A percentile compares a stretch with the other conserved stretches of the same genome.
These are phyloP conservation scores for Hanseniaspora mollemarum DNA, from an alignment of 805 yeast species.

Conservation along the genomic window DNA sequence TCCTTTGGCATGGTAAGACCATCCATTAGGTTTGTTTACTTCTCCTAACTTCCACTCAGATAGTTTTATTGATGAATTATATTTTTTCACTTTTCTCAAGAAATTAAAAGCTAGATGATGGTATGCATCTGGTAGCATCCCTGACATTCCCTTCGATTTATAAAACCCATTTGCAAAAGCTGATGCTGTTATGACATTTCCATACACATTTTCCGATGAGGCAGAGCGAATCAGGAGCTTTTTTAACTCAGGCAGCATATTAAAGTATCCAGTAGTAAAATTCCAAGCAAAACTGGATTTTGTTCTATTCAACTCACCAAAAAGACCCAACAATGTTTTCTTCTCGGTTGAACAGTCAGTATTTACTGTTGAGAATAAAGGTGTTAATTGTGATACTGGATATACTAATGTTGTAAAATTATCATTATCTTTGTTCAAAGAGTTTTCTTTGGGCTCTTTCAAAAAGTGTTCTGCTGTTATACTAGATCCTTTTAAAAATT, in stretches of 20 bases:
- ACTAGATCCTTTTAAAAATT: conserved; percentile 49
- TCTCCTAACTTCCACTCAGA: conserved; percentile 82
- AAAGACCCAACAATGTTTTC: conserved; percentile 49
- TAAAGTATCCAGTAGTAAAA: conserved; percentile 94
- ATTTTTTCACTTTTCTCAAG: conserved; percentile 38
- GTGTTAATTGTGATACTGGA: conserved; percentile 86
- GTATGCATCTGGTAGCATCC: conserved; percentile 78
- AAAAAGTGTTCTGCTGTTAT: conserved; percentile 48
- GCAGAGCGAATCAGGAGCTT: conserved; percentile 36
- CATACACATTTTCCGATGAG: conserved; percentile 40
- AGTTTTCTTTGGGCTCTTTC: conserved; percentile 27
- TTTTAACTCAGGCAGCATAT: conserved; percentile 68
- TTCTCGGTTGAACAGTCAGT: conserved; percentile 68
- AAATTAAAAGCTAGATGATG: conserved; percentile 62
- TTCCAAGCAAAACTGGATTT: conserved; percentile 52
- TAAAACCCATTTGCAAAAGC: conserved; percentile 92
- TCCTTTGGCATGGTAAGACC: conserved; percentile 98
- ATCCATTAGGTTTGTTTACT: conserved; percentile 70
- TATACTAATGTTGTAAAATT: conserved; percentile 51
- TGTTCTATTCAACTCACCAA: conserved; percentile 36
- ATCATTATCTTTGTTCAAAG: neutral
- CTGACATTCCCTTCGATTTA: conserved; percentile 68
- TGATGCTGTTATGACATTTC: conserved; percentile 77
- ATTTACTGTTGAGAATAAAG: conserved; percentile 39
- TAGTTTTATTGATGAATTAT: conserved; percentile 39